phyloP scores from a whole-genome alignment of 768 basidiomycete species.

The Xerocomellus dryophilus region DNA sequence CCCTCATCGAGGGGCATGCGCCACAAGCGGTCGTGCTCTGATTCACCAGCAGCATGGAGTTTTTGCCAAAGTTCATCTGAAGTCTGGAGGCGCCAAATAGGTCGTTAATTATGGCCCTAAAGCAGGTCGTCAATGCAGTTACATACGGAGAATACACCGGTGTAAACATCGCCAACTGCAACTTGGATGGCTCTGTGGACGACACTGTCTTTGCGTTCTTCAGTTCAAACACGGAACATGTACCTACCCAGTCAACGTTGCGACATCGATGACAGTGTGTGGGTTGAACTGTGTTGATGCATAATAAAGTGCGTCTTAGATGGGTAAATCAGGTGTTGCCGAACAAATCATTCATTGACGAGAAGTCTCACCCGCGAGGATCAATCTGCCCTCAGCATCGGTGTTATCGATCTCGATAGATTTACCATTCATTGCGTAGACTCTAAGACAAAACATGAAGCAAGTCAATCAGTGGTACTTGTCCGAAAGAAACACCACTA shows the following conservation, averaged over 20 bases:
- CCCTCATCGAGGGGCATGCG: conserved; percentile 86
- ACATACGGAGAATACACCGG: conserved; percentile 75
- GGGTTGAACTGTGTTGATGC: conserved; percentile 73
- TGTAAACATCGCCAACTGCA: conserved; percentile 72
- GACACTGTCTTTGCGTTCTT: neutral
- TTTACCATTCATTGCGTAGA: conserved; percentile 88
- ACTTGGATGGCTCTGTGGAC: conserved; percentile 59
- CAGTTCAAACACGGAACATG: neutral
- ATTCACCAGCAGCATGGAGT: conserved; percentile 65
- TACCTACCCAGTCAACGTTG: conserved; percentile 75
- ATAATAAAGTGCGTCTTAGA: conserved; percentile 78
- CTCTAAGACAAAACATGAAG: conserved; percentile 34
- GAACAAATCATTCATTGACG: neutral
- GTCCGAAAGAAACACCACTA: conserved; percentile 17
- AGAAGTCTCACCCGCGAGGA: conserved; percentile 57
- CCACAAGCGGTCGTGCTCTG: conserved; percentile 84
- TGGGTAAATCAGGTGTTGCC: neutral
- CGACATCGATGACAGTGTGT: conserved; percentile 81
- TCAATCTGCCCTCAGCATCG: conserved; percentile 77
- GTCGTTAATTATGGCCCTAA: neutral
- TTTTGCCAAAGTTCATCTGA: conserved; percentile 73
- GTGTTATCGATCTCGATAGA: conserved; percentile 86
- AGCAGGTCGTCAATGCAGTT: neutral
- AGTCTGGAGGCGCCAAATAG: conserved; percentile 38
- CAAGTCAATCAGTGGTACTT: neutral